Percentiles rank a stretch among this genome's conserved stretches.
Evolutionary conservation across 257 asterid species (phyloP).

Genomic region (Capsicum rhomboideum): DNA sequence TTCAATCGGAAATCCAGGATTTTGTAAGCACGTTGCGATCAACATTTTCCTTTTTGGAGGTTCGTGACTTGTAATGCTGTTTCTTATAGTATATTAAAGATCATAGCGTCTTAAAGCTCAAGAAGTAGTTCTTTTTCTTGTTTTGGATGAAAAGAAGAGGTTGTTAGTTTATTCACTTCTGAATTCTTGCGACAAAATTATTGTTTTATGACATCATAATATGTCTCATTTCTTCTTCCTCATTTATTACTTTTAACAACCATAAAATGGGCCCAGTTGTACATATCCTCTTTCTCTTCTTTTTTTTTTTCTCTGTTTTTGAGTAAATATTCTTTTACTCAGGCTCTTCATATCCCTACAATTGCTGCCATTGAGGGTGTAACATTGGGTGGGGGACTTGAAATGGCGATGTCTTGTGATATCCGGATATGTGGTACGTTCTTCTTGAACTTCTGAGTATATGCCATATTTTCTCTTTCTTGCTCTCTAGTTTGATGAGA

Average conservation of each 20-base stretch:
- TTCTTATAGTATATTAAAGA: background rate
- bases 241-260: background rate
- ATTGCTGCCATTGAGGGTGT: constrained; percentile 91
- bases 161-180: background rate
- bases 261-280: background rate
- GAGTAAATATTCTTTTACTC: constrained; percentile 11
- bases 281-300: background rate
- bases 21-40: constrained; percentile 67
- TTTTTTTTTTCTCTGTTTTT: background rate
- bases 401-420: constrained; percentile 95
- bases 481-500: constrained; percentile 5
- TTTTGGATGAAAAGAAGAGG: background rate
- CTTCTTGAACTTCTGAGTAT: background rate
- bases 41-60: constrained; percentile 78
- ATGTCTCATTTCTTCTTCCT: background rate
- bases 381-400: constrained; percentile 95
- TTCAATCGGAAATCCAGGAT: constrained; percentile 47
- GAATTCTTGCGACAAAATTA: background rate
- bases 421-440: constrained; percentile 79
- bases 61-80: constrained; percentile 9
- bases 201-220: background rate
- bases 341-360: constrained; percentile 76
- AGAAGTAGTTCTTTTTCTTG: background rate
- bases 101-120: background rate
- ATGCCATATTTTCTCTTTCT: background rate